These are phyloP conservation scores for Phenoliferia sp. DNA, from an alignment of 1,284 basidiomycete genomes.

Conservation along the genomic window DNA sequence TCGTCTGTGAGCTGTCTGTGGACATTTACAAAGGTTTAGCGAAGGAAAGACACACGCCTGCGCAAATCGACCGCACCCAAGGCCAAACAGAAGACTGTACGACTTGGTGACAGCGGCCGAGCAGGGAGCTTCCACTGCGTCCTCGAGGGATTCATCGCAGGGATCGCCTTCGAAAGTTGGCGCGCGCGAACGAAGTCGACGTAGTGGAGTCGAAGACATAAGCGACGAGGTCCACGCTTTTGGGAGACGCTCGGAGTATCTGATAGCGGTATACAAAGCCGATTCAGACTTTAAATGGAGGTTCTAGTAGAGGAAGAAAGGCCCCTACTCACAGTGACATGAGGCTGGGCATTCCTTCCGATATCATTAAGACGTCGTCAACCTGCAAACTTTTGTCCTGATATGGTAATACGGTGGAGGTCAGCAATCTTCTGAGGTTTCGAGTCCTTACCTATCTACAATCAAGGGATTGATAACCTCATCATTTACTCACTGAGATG, in stretches of 20 bases:
- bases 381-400: conserved; percentile 27
- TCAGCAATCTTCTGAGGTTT: no score
- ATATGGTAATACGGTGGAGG: no score
- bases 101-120: conserved; percentile 16
- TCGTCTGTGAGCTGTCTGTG: conserved; percentile 18
- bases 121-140: not conserved
- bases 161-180: no score
- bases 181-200: no score
- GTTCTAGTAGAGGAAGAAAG: no score
- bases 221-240: conserved; percentile 31
- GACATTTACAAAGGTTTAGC: not conserved
- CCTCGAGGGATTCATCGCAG: no score
- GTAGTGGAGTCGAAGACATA: conserved; percentile 2
- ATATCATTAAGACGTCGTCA: conserved; percentile 26
- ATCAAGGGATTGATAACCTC: no score
- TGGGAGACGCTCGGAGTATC: conserved; percentile 26
- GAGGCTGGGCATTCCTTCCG: conserved; percentile 24
- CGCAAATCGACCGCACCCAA: not conserved
- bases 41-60: not conserved
- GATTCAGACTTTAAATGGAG: not conserved
- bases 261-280: not conserved
- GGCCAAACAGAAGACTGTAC: conserved; percentile 4
- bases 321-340: conserved; percentile 21
- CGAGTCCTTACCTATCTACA: no score
- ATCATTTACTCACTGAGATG: no score